A percentile compares a stretch with the other conserved stretches of the same genome.
Conservation (phyloP, 345 rosid species). For the Dipteronia sinensis region DNA sequence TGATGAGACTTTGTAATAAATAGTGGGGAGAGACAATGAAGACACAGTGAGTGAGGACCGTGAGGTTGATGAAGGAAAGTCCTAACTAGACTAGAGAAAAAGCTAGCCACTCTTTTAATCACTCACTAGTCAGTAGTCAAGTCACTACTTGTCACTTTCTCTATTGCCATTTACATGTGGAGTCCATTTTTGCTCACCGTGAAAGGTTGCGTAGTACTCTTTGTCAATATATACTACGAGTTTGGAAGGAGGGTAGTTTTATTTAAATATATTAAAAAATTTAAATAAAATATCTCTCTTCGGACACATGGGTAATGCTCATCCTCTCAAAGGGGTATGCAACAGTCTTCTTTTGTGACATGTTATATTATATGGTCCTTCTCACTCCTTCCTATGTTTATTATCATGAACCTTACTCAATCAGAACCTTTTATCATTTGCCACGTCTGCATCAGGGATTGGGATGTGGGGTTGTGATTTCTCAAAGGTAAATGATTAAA, state of each 20-base stretch:
- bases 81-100: neutral
- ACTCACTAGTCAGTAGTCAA: neutral
- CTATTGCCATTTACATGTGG: neutral
- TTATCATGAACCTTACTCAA: neutral
- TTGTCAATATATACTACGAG: no score
- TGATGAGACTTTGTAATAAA: no score
- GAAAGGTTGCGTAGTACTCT: no score
- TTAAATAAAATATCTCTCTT: no score
- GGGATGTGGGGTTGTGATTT: neutral
- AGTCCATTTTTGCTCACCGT: no score
- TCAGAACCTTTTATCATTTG: neutral
- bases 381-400: neutral
- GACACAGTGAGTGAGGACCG: constrained; percentile 7
- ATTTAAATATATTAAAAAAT: no score
- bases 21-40: constrained; percentile 27
- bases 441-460: neutral
- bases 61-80: neutral
- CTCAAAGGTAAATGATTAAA: no score
- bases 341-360: no score
- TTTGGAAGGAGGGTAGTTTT: no score
- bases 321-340: no score
- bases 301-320: no score
- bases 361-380: neutral
- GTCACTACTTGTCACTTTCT: neutral
- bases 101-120: neutral